Evolutionary conservation across 2,329 filamentous ascomycete species (phyloP).

Genomic region (Colletotrichum viniferum): DNA sequence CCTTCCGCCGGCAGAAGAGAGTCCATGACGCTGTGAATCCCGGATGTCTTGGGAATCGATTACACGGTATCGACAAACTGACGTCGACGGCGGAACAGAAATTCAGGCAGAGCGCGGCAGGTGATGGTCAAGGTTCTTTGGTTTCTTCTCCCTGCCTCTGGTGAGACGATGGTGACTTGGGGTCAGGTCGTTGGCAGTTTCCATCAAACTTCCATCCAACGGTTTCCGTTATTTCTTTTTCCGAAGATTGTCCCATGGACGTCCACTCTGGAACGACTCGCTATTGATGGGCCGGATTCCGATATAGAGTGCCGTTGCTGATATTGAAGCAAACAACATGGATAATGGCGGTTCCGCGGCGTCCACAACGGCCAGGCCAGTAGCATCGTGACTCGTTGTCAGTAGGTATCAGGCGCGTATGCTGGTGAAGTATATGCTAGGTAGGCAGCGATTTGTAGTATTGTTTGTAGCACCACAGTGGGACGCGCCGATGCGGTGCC

Average conservation of each 20-base stretch:
- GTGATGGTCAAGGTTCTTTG: neutral
- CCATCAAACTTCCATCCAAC: neutral
- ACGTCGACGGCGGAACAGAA: neutral
- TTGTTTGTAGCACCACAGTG: neutral
- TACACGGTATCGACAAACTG: neutral
- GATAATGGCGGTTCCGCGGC: neutral
- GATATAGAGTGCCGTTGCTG: neutral
- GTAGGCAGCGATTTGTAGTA: neutral
- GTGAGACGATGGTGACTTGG: neutral
- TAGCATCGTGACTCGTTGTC: neutral
- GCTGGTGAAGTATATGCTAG: neutral
- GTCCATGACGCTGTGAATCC: neutral
- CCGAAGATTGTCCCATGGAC: neutral
- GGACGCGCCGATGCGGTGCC: neutral
- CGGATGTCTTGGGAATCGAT: neutral
- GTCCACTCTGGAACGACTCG: neutral
- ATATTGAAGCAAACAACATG: conserved; percentile 7
- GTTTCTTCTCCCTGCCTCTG: neutral
- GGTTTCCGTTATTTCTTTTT: neutral
- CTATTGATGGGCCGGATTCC: neutral
- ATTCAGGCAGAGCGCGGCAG: neutral
- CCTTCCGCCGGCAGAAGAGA: neutral
- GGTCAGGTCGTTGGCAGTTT: neutral
- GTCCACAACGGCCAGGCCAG: neutral
- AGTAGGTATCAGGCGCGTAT: neutral